These are phyloP conservation scores for Fraxinus nigra DNA, from an alignment of 305 asterid species.

Conservation along the genomic window DNA sequence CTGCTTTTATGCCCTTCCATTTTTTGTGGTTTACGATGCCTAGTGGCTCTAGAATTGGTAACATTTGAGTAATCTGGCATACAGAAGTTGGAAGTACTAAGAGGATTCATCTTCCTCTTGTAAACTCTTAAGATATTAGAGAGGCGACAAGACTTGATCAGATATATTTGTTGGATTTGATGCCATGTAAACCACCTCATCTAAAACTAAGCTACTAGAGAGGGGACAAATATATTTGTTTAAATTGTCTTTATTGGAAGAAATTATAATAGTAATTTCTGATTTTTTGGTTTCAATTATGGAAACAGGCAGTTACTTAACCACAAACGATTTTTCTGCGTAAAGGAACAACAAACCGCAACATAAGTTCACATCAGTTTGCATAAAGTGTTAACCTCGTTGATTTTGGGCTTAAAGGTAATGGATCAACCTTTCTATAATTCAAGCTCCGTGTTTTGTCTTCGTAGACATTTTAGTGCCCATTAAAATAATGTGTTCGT, in stretches of 20 bases:
- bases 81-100: not conserved
- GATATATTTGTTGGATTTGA: not conserved
- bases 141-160: not conserved
- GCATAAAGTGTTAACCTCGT: not conserved
- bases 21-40: not conserved
- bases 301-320: too few species aligned
- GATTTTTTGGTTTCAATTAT: too few species aligned
- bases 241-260: not conserved
- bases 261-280: too few species aligned
- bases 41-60: slow-evolving; percentile 22
- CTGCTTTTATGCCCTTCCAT: not conserved
- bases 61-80: slow-evolving; percentile 17
- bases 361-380: not conserved
- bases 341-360: not conserved
- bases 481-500: not conserved
- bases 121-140: not conserved
- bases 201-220: not conserved
- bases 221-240: not conserved
- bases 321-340: not conserved
- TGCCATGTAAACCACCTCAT: not conserved
- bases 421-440: slow-evolving; percentile 1
- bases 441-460: not conserved
- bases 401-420: slow-evolving; percentile 1
- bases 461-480: not conserved
- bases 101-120: not conserved